Evolutionary conservation across 2,329 filamentous ascomycete species (phyloP).

Genomic region (Boeremia lycopersici): DNA sequence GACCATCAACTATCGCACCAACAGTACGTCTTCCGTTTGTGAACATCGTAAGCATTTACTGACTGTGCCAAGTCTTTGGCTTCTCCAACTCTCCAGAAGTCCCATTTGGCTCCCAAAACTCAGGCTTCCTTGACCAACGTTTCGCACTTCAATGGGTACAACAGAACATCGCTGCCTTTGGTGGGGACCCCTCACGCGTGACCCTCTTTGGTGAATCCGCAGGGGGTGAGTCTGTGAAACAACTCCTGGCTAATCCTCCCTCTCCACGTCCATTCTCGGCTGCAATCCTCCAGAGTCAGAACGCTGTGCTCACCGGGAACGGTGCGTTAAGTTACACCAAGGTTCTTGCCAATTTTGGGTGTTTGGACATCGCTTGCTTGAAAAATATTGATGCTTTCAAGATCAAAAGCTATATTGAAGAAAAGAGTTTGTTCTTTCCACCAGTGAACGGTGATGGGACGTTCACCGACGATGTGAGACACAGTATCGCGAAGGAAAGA

Average conservation of each 20-base stretch:
- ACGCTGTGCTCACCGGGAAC: slow-evolving; percentile 10
- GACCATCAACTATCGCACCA: slow-evolving; percentile 36
- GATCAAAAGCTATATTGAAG: slow-evolving; percentile 18
- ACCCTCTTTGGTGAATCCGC: slow-evolving; percentile 50
- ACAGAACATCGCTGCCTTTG: slow-evolving; percentile 55
- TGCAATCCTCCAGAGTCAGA: slow-evolving; percentile 32
- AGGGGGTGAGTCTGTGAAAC: slow-evolving; percentile 26
- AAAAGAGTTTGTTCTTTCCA: slow-evolving; percentile 15
- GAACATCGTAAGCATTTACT: not conserved
- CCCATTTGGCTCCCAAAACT: slow-evolving; percentile 45
- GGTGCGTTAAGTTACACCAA: slow-evolving; percentile 16
- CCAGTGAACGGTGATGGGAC: slow-evolving; percentile 20
- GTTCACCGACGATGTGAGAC: slow-evolving; percentile 13
- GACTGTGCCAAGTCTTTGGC: slow-evolving; percentile 24
- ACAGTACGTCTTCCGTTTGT: slow-evolving; percentile 9
- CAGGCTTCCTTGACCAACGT: slow-evolving; percentile 61
- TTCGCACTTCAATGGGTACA: slow-evolving; percentile 60
- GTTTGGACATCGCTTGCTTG: slow-evolving; percentile 14
- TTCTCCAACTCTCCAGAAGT: slow-evolving; percentile 29
- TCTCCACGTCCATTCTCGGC: slow-evolving; percentile 27
- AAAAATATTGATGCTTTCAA: slow-evolving; percentile 1
- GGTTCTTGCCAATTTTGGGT: slow-evolving; percentile 14
- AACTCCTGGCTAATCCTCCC: slow-evolving; percentile 28
- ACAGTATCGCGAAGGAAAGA: slow-evolving; percentile 10
- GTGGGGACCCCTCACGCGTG: slow-evolving; percentile 54